phyloP scores from a whole-genome alignment of 2,329 filamentous ascomycete genomes.

The Beauveria sp. region DNA sequence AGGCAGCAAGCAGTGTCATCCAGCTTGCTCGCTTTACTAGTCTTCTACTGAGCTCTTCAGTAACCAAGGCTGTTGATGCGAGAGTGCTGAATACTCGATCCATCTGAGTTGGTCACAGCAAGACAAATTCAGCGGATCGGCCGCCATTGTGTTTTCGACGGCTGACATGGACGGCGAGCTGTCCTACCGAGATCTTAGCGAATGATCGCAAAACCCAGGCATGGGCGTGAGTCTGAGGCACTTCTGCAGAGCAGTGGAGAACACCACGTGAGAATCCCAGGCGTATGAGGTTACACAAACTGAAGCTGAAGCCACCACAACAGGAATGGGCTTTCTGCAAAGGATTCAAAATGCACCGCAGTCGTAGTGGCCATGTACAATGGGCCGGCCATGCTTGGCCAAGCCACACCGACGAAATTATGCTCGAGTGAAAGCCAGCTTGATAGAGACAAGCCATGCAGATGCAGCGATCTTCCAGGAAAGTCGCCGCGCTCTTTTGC shows the following conservation, averaged over 20 bases:
- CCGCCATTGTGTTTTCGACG: not conserved
- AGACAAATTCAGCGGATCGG: not conserved
- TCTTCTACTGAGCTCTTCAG: too few species aligned
- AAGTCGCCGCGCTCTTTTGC: not conserved
- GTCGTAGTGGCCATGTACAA: not conserved
- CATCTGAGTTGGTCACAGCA: not conserved
- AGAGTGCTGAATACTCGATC: not conserved
- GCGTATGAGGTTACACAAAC: conserved; percentile 6
- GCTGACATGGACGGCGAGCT: not conserved
- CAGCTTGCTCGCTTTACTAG: too few species aligned
- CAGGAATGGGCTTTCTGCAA: not conserved
- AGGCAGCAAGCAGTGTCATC: too few species aligned
- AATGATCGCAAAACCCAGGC: not conserved
- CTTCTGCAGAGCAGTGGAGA: conserved; percentile 8
- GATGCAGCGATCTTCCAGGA: not conserved
- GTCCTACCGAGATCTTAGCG: conserved; percentile 6
- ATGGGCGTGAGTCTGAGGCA: not conserved
- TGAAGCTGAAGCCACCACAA: not conserved
- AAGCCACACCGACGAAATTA: not conserved
- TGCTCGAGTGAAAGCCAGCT: not conserved
- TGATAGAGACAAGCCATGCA: not conserved
- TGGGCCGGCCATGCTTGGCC: not conserved
- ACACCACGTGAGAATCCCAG: conserved; percentile 6
- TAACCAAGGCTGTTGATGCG: not conserved
- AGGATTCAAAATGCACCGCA: conserved; percentile 1